Conservation (phyloP, 1,139 yeast genomes). For the Kodamaea anthophila region DNA sequence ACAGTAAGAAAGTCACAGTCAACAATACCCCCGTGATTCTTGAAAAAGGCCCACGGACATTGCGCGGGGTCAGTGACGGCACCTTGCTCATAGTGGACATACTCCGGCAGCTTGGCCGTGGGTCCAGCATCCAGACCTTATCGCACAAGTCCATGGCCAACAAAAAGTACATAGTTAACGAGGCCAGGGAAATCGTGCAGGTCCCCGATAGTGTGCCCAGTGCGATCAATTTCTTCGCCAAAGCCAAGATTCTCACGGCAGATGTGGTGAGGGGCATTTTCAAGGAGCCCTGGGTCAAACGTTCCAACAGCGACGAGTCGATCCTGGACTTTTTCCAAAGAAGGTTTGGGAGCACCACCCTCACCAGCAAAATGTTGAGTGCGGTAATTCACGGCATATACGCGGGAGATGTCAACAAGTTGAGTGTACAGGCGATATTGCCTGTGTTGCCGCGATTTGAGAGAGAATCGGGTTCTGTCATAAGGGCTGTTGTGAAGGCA, state of each 20-base stretch:
- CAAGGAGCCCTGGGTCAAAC: conserved; percentile 34
- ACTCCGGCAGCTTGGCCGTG: conserved; percentile 37
- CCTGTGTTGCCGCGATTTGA: conserved; percentile 52
- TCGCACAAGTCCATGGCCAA: conserved; percentile 48
- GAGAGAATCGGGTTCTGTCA: conserved; percentile 52
- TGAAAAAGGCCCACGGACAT: conserved; percentile 74
- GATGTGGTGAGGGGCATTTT: conserved; percentile 29
- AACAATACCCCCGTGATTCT: conserved; percentile 22
- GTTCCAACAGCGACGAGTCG: conserved; percentile 52
- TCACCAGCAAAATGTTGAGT: conserved; percentile 65
- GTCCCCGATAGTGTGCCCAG: conserved; percentile 45
- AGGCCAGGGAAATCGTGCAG: conserved; percentile 35
- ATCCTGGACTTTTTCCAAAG: conserved; percentile 62
- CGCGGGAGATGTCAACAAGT: conserved; percentile 70
- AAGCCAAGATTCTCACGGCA: conserved; percentile 29
- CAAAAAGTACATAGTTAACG: conserved; percentile 51
- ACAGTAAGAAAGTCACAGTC: conserved; percentile 28
- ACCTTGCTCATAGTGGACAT: conserved; percentile 56
- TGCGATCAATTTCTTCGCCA: conserved; percentile 32
- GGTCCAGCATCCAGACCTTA: conserved; percentile 44
- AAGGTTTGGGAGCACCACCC: conserved; percentile 52
- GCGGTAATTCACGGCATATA: conserved; percentile 87
- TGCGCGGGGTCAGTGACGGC: conserved; percentile 66
- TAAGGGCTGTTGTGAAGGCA: conserved; percentile 25
- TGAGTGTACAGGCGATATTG: conserved; percentile 60